A percentile compares a stretch with the other conserved stretches of the same genome.
These are phyloP conservation scores for Ascochyta viciae-villosae DNA, from an alignment of 2,329 filamentous ascomycete species.

Conservation along the genomic window DNA sequence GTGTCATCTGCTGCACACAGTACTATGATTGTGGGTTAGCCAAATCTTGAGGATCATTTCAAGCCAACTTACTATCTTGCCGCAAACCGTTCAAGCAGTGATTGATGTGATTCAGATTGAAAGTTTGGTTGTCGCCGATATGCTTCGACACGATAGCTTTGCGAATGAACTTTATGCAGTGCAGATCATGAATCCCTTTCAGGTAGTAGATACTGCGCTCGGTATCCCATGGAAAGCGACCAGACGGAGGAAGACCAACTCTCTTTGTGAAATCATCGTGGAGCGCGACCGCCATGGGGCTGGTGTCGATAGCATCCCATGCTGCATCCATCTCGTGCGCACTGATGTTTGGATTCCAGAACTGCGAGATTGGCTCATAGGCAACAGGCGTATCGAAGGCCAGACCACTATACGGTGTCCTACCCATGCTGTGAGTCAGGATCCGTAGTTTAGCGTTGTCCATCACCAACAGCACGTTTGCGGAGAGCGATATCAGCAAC, in stretches of 20 bases:
- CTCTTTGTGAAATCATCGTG: conserved; percentile 35
- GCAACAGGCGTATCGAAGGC: conserved; percentile 36
- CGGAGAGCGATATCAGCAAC: conserved; percentile 38
- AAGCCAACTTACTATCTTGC: conserved; percentile 30
- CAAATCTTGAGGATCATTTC: not conserved
- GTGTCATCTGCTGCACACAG: conserved; percentile 47
- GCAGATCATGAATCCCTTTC: conserved; percentile 45
- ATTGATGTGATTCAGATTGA: conserved; percentile 39
- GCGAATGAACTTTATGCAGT: conserved; percentile 47
- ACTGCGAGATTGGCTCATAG: conserved; percentile 38
- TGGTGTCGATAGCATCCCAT: conserved; percentile 46
- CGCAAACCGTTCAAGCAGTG: conserved; percentile 45
- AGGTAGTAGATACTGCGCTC: conserved; percentile 46
- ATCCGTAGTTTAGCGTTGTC: conserved; percentile 33
- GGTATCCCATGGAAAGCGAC: conserved; percentile 46
- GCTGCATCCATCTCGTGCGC: conserved; percentile 36
- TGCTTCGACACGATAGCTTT: conserved; percentile 44
- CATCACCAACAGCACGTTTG: conserved; percentile 41
- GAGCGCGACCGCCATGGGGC: conserved; percentile 42
- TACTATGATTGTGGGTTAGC: conserved; percentile 16
- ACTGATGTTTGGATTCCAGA: conserved; percentile 41
- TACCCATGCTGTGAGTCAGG: conserved; percentile 20
- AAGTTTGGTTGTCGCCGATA: conserved; percentile 28
- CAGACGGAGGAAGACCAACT: conserved; percentile 34
- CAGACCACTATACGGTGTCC: conserved; percentile 37